A percentile compares a stretch with the other conserved stretches of the same genome.
Evolutionary conservation across 1,284 basidiomycete genomes (phyloP).

Genomic region (Puccinia horiana): DNA sequence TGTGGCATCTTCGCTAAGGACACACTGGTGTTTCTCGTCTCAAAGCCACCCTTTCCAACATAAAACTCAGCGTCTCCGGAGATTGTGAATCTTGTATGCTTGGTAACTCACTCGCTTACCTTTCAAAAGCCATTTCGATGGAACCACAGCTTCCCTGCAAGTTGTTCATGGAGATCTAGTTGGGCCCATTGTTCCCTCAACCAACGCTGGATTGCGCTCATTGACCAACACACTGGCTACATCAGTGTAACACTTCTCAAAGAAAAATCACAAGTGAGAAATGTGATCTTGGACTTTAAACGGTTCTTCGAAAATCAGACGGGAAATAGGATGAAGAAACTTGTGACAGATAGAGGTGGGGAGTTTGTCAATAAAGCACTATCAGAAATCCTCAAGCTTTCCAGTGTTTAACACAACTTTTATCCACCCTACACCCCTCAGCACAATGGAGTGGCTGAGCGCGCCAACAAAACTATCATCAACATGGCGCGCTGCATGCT

Average conservation of each 20-base stretch:
- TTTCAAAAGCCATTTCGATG: background rate
- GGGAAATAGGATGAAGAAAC: background rate
- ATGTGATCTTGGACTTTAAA: background rate
- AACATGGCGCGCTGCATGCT: constrained; percentile 8
- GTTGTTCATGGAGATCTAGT: constrained; percentile 5
- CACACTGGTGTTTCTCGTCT: background rate
- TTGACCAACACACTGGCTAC: background rate
- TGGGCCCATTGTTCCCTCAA: background rate
- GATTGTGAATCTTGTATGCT: background rate
- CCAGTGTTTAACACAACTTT: background rate
- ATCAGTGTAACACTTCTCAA: background rate
- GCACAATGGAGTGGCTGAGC: background rate
- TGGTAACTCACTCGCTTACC: background rate
- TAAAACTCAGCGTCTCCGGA: too few relatives aligned
- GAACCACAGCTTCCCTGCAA: background rate
- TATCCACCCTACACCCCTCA: background rate
- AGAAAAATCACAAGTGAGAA: background rate
- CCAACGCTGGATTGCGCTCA: background rate
- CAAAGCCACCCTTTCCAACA: background rate
- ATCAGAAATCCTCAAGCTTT: background rate
- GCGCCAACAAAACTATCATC: constrained; percentile 5
- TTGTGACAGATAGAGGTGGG: background rate
- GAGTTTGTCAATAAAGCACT: background rate
- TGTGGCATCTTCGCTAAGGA: background rate
- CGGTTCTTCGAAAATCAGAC: background rate